Base-by-base conservation (phyloP, 805 yeast species). In the Yarrowia deformans region DNA sequence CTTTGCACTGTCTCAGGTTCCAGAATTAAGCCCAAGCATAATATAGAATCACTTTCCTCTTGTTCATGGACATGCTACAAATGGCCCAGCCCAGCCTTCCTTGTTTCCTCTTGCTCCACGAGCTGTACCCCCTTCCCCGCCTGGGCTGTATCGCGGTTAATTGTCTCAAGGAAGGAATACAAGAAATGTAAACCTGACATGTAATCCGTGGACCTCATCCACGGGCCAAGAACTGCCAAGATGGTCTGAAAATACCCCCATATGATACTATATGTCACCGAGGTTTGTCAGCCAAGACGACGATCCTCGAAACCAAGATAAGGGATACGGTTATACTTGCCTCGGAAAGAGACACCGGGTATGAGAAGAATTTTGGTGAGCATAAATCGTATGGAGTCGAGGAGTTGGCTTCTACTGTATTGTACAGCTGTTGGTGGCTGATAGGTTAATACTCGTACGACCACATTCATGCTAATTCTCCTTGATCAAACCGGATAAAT, bases 191-290 rank as follows among this genome's bases (percentile, higher is more conserved):
- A 23, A 32, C 18, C 19, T 32, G 39, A 29, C 54, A 49, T 10
- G 10, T 29, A 23, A 29, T 48, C 52, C 54, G 34, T 32, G 23
- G 39, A 16, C 35, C 8, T 4, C 54, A 32, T 16, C n/a, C 16
- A 3, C 7, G 14, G 39, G 39, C 54, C 54, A 49, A 49, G 54
- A 32, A 19, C 9, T 49, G 54, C 54, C 54, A 49, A 49, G 54
- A 18, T 32, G 54, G 54, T 9, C 19, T 49, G 54, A 29, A 39
- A 49, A 32, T 16, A 9, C 16, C 8, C 8, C n/a, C 13, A 8
- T 9, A n/a, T 16, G 54, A 32, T 10, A 13, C 40, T 10, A 13
- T 39, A 39, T 39, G 16, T 39, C 6, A 23, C 29, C 29, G 29
- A 23, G 29, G 3, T 23, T 2, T 23, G 29, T 2, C 29, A 23